Evolutionary conservation across 805 yeast genomes (phyloP), one percentile per base, ranked within the genome.

Genomic region (Candida verbasci): DNA sequence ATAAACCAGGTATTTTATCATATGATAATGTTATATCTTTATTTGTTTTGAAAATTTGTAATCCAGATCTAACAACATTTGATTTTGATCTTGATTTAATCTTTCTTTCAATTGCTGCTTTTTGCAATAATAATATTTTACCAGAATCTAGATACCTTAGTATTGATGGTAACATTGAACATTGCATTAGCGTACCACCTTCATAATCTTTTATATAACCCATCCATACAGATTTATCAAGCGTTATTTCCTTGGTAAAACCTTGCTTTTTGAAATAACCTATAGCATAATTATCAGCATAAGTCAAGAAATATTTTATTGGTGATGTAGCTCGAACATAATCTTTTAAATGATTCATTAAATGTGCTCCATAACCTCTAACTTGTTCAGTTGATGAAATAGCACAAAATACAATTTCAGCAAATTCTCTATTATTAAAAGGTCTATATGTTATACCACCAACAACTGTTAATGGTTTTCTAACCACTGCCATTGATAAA

Each of bases 261-360:
- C 99, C 99, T 62, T 93, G 99, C 54, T 93, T 93, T 52, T 91
- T 91, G 72, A 93, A 93, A 60, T 91, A 93, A 2, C 99, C 99
- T 60, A 93, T 91, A 39, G 99, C 99, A 59, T 93, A 93, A 62
- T 93, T 93, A 68, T 93, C 99, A 3, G 99, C 99, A 64, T 93
- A 91, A 1, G 97, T 91, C 44, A 91, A 60, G 54, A 91, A 91
- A 57, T 91, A 82, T 61, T 79, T 80, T 39, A 91, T 82, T 8
- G 82, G 85, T 7, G 94, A 78, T 0, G 97, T 88, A 15, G 87
- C 82, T 47, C 87, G 72, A 27, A 93, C 97, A 58, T 91, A 93
- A 60, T 93, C 98, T 55, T 93, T 93, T 48, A 93, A 67, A 64
- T 93, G 99, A 58, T 93, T 93, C 99, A 93, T 93, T 52, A 93